Evolutionary conservation across 2,329 filamentous ascomycete species (phyloP), one percentile per base, ranked within the genome.

Genomic region (Pestalotiopsis sp.): DNA sequence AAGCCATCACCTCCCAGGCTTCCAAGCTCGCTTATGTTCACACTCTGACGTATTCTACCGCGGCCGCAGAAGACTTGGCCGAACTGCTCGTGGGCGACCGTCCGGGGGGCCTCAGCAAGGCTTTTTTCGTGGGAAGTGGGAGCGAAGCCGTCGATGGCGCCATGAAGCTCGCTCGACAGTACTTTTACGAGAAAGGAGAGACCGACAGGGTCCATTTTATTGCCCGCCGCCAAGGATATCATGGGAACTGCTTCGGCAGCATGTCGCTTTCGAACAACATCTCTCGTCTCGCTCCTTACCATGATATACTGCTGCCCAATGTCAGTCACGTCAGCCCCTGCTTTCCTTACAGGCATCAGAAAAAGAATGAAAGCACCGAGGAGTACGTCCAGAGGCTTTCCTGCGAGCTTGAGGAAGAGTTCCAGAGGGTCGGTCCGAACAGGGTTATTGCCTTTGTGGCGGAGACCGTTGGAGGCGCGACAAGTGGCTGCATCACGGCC

Each of bases 401-500:
- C 6, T 78, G 83, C 12, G 90, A 93, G 75, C 80, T 93, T 1
- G 90, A 92, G 23, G 81, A 80, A 1, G 87, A 89, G 70, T 92
- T 93, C 73, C 79, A 85, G 68, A 78, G 83, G 14, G 78, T 92
- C 0, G 91, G 89, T 0, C 86, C 90, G 0, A 81, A 87, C 1
- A 92, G 82, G 0, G 90, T 93, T 2, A 87, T 86, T 62, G 91
- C 87, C 2, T 92, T 93, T 71, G 82, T 93, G 49, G 86, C 86
- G 1, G 91, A 93, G 75, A 89, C 91, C 0, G 83, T 93, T 3
- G 89, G 91, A 64, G 91, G 92, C 3, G 89, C 91, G 5, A 87
- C 91, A 6, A 60, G 68, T 1, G 91, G 90, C 13, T 91, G 88
- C 74, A 87, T 91, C 0, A 85, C 89, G 4, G 80, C 88, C 1